Conservation (phyloP, 805 yeast genomes). For the Millerago galiae region DNA sequence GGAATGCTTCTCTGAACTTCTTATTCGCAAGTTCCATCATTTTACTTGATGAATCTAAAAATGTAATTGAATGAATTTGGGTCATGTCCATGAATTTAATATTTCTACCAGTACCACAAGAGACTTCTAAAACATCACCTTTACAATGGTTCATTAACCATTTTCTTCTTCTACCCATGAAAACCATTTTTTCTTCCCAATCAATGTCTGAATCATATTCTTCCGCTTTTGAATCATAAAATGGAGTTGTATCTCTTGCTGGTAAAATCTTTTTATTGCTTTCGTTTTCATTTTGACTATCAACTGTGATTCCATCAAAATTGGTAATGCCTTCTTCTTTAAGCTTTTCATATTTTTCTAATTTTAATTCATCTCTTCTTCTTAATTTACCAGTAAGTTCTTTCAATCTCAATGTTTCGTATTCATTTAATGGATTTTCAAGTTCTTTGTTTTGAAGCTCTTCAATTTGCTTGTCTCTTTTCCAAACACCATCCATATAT, state of each 20-base stretch:
- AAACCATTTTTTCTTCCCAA: conserved; percentile 38
- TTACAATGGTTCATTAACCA: conserved; percentile 71
- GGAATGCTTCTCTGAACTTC: conserved; percentile 64
- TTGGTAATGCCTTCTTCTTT: conserved; percentile 28
- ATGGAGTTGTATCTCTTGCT: conserved; percentile 73
- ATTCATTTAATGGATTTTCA: conserved; percentile 40
- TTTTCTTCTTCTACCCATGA: conserved; percentile 55
- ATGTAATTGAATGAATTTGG: conserved; percentile 65
- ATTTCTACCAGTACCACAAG: conserved; percentile 96
- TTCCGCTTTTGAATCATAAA: conserved; percentile 71
- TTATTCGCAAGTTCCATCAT: conserved; percentile 80
- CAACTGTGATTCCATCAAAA: conserved; percentile 27
- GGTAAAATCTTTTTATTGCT: conserved; percentile 44
- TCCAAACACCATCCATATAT: conserved; percentile 60
- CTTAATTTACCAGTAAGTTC: conserved; percentile 54
- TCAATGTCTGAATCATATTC: conserved; percentile 78
- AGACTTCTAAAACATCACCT: conserved; percentile 92
- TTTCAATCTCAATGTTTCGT: conserved; percentile 56
- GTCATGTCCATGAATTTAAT: conserved; percentile 63
- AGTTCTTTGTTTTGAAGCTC: conserved; percentile 33
- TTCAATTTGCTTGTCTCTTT: conserved; percentile 56
- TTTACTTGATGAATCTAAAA: conserved; percentile 73
- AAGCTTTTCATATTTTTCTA: conserved; percentile 53
- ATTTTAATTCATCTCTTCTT: conserved; percentile 56
- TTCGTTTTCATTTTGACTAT: conserved; percentile 27